A percentile compares a stretch with the other conserved stretches of the same genome.
These are phyloP conservation scores for Boechera stricta DNA, from an alignment of 345 rosid genomes.

Conservation along the genomic window DNA sequence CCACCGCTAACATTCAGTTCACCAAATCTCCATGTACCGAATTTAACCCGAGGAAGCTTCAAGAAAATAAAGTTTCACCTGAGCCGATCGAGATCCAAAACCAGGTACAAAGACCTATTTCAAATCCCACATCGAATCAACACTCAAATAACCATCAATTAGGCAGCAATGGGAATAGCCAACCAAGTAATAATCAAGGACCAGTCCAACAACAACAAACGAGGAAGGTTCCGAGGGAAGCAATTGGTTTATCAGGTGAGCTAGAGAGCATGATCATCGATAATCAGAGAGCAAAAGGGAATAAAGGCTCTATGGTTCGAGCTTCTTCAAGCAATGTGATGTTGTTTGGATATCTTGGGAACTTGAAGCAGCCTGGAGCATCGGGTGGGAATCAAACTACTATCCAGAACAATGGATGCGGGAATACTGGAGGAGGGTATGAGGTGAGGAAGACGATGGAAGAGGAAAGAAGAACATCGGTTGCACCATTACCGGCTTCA, in stretches of 20 bases:
- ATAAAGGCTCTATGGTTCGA: slow-evolving; percentile 55
- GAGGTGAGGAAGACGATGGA: slow-evolving; percentile 54
- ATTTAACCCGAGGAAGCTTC: slow-evolving; percentile 44
- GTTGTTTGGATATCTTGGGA: slow-evolving; percentile 82
- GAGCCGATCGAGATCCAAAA: slow-evolving; percentile 36
- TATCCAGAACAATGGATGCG: slow-evolving; percentile 47
- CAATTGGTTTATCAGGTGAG: slow-evolving; percentile 79
- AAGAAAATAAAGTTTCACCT: slow-evolving; percentile 50
- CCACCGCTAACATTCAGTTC: slow-evolving; percentile 45
- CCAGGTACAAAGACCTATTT: slow-evolving; percentile 36
- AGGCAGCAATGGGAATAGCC: slow-evolving; percentile 31
- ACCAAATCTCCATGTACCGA: slow-evolving; percentile 51
- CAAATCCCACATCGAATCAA: slow-evolving; percentile 44
- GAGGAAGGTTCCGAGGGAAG: slow-evolving; percentile 58
- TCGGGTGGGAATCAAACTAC: slow-evolving; percentile 46
- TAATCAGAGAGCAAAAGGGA: slow-evolving; percentile 64
- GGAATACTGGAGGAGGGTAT: slow-evolving; percentile 50
- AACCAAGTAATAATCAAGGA: slow-evolving; percentile 34
- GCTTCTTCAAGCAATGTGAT: slow-evolving; percentile 87
- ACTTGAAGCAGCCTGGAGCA: slow-evolving; percentile 65
- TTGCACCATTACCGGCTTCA: slow-evolving; percentile 24
- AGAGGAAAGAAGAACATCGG: slow-evolving; percentile 45
- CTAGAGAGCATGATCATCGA: slow-evolving; percentile 80
- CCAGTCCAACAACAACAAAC: slow-evolving; percentile 46
- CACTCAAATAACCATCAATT: slow-evolving; percentile 35